phyloP scores from a whole-genome alignment of 805 yeast species.

The Zygoascus biomembranicola region DNA sequence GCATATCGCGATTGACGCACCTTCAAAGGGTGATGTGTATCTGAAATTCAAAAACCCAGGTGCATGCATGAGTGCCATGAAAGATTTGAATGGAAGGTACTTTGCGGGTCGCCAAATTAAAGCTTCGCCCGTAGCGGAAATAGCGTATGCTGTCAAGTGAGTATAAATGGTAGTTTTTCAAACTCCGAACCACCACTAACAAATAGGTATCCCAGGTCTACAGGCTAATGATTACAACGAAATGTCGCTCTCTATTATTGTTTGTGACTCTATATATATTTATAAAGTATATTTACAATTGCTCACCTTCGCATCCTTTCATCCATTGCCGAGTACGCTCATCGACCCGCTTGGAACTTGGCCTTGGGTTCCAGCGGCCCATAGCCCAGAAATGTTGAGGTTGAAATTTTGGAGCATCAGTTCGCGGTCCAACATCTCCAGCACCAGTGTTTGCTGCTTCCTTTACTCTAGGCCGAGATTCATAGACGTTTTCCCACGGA shows the following conservation, averaged over 20 bases:
- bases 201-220: constrained; percentile 18
- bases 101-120: constrained; percentile 28
- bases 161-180: constrained; percentile 5
- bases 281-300: too few relatives aligned
- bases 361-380: constrained; percentile 49
- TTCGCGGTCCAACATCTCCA: not conserved
- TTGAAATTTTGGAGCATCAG: constrained; percentile 34
- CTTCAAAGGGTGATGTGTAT: constrained; percentile 26
- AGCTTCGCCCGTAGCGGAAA: constrained; percentile 25
- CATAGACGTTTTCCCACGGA: constrained; percentile 43
- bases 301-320: constrained; percentile 25
- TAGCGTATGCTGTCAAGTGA: constrained; percentile 24
- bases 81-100: constrained; percentile 28
- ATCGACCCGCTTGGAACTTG: constrained; percentile 39
- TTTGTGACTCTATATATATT: too few relatives aligned
- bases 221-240: constrained; percentile 3
- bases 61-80: constrained; percentile 25
- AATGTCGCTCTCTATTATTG: too few relatives aligned
- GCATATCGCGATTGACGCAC: constrained; percentile 25
- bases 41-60: constrained; percentile 23
- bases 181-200: not conserved
- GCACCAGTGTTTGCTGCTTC: not conserved
- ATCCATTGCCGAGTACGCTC: constrained; percentile 52
- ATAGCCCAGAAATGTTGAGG: constrained; percentile 58
- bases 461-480: not conserved